Evolutionary conservation across 352 stramenopile species (phyloP), one percentile per base, ranked within the genome.

Genomic region (Phytophthora ohioensis): DNA sequence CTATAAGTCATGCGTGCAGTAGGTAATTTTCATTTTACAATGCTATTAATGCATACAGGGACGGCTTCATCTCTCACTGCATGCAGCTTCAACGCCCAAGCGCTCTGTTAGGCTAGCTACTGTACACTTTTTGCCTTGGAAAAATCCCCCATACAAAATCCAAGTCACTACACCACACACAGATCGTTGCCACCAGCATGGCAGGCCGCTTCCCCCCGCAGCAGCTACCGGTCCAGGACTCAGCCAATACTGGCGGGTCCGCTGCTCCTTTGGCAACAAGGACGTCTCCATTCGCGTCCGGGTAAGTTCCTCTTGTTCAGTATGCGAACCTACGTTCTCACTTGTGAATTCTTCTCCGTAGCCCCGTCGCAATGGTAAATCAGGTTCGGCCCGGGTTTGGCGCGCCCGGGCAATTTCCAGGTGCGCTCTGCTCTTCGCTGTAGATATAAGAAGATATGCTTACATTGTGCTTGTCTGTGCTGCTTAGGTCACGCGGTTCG

Each of bases 311-410:
- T 47, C 17, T 56, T n/a, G 15, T 31, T 8, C 42, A 4, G 34
- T 51, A 4, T 15, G 32, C 13, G 35, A 54, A 2, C 8, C 32
- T 41, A 17, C 52, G 10, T 62, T 42, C 42, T 67, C 45, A 64
- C 48, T 38, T 21, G 15, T 42, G 38, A 12, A 13, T 38, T 32
- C 7, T 46, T 57, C 8, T 53, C 31, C 36, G 34, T 57, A 83
- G 76, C 15, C 76, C 76, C 6, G 76, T 83, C 30, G 76, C 76
- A 3, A 81, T 71, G 59, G 63, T 83, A 47, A 83, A 78, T 75
- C 73, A 81, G 39, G 47, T 76, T 55, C 76, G 69, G 4, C 76
- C 73, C 8, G 63, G 72, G 17, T 68, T 79, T 38, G 57, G 51
- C 12, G 30, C 47, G 11, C 57, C 57, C 9, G 67, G 69, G 5